Evolutionary conservation across 768 basidiomycete species (phyloP), one percentile per base, ranked within the genome.

Genomic region (Hypholoma fasciculare): DNA sequence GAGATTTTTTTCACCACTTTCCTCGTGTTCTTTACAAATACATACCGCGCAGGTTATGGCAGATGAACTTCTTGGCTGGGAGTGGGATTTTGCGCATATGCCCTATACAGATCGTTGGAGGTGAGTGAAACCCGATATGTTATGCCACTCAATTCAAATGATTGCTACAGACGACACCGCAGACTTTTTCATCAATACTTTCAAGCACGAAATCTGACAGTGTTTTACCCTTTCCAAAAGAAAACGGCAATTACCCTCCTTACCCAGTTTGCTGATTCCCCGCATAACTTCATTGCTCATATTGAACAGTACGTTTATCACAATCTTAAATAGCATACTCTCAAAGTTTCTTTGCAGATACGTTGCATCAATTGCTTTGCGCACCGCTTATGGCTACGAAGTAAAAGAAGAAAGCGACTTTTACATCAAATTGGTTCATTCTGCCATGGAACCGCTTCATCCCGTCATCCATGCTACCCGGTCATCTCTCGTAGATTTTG

Each of bases 381-480:
- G 70, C 30, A 62, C 78, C 6, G 65, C 70, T 0, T 80, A 82
- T 44, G 80, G 79, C 1, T 77, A 78, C 56, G 63, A 73, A 12
- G 69, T 76, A 16, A 57, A 70, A 56, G 60, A 72, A 2, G 66
- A 61, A 23, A 62, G 74, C 0, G 79, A 82, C 52, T 73, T 67
- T 13, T 73, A 77, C 53, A 64, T 82, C 9, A 49, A 67, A 7
- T 61, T 76, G 2, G 75, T 71, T 3, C 71, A 79, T 17, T 60
- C 65, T 3, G 71, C 74, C 4, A 63, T 71, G 16, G 57, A 67
- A 14, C 65, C 70, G 52, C 49, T 74, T 57, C 27, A 56, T 62
- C 66, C 66, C 36, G 72, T 72, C 4, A 70, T 72, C 9, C 72
- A 74, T 59, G 69, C 72, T 36, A 77, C 78, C 19, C 20, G 53